phyloP scores from a whole-genome alignment of 2,329 filamentous ascomycete species.

The Penicillium janthinellum region DNA sequence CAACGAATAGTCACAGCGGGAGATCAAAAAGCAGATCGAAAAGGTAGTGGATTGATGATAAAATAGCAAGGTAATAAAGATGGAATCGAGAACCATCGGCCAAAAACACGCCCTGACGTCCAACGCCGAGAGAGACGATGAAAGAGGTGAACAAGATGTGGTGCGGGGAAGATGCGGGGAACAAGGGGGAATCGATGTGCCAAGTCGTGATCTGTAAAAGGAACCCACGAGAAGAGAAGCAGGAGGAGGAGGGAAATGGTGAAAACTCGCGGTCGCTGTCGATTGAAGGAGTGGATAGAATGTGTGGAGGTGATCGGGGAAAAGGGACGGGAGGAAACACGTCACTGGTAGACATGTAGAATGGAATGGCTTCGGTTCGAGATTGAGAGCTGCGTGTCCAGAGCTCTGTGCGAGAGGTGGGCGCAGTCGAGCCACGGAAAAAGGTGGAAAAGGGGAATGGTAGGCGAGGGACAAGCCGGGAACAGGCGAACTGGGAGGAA shows the following conservation, averaged over 20 bases:
- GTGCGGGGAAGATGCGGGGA: conserved; percentile 7
- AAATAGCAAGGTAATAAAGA: conserved; percentile 15
- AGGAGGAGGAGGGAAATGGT: conserved; percentile 17
- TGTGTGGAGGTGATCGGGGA: background rate
- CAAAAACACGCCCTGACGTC: conserved; percentile 43
- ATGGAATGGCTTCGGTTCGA: background rate
- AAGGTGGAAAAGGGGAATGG: background rate
- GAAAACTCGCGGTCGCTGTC: conserved; percentile 20
- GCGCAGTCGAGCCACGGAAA: background rate
- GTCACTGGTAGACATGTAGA: background rate
- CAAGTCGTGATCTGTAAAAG: background rate
- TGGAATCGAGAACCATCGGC: conserved; percentile 27
- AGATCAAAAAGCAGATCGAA: background rate
- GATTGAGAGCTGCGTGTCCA: background rate
- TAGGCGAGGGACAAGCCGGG: background rate
- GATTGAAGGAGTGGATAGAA: conserved; percentile 19
- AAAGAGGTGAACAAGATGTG: conserved; percentile 20
- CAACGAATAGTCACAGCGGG: background rate
- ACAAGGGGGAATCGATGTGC: conserved; percentile 13
- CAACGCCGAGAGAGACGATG: conserved; percentile 38
- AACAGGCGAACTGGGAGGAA: background rate
- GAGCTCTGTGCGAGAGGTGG: background rate
- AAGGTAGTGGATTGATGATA: conserved; percentile 5
- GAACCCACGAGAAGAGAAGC: background rate
- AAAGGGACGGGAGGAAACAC: background rate